These are phyloP conservation scores for Gliomastix tumulicola DNA, from an alignment of 2,329 filamentous ascomycete genomes.

Conservation along the genomic window DNA sequence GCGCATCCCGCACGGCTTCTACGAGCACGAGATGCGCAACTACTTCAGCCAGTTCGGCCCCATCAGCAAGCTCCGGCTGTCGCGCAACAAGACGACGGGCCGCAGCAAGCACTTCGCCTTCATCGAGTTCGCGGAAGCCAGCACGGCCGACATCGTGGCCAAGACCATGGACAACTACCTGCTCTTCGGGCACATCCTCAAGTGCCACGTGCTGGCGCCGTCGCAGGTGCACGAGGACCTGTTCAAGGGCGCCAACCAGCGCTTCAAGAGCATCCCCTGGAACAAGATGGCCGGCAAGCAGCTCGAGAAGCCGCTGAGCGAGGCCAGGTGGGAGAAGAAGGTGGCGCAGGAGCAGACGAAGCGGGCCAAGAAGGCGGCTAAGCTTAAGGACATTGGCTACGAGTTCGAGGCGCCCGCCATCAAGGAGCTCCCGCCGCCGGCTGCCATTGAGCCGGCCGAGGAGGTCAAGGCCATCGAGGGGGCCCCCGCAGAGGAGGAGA, in stretches of 20 bases:
- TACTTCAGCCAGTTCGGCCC: slow-evolving; percentile 93
- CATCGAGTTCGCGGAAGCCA: slow-evolving; percentile 78
- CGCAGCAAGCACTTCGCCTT: slow-evolving; percentile 92
- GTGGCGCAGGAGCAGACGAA: slow-evolving; percentile 66
- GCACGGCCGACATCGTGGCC: slow-evolving; percentile 78
- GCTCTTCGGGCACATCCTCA: slow-evolving; percentile 87
- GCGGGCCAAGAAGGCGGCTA: slow-evolving; percentile 61
- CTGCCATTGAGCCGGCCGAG: slow-evolving; percentile 21
- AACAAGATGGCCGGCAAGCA: slow-evolving; percentile 76
- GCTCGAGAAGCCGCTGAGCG: slow-evolving; percentile 65
- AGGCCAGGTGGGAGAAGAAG: slow-evolving; percentile 72
- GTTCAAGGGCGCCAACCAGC: slow-evolving; percentile 84
- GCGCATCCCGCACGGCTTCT: slow-evolving; percentile 89
- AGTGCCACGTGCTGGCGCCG: slow-evolving; percentile 71
- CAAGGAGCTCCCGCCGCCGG: slow-evolving; percentile 46
- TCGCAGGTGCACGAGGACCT: slow-evolving; percentile 74
- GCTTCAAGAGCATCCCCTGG: slow-evolving; percentile 83
- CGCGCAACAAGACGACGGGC: slow-evolving; percentile 87
- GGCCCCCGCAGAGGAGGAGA: slow-evolving; percentile 24
- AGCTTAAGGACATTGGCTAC: slow-evolving; percentile 76
- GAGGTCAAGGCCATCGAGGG: slow-evolving; percentile 25
- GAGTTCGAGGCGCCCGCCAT: slow-evolving; percentile 69
- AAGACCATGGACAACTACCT: slow-evolving; percentile 98
- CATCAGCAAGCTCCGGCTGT: slow-evolving; percentile 72
- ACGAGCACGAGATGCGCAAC: slow-evolving; percentile 87